Base-by-base conservation (phyloP, 2,329 filamentous ascomycete genomes). In the Alternaria gaisen region DNA sequence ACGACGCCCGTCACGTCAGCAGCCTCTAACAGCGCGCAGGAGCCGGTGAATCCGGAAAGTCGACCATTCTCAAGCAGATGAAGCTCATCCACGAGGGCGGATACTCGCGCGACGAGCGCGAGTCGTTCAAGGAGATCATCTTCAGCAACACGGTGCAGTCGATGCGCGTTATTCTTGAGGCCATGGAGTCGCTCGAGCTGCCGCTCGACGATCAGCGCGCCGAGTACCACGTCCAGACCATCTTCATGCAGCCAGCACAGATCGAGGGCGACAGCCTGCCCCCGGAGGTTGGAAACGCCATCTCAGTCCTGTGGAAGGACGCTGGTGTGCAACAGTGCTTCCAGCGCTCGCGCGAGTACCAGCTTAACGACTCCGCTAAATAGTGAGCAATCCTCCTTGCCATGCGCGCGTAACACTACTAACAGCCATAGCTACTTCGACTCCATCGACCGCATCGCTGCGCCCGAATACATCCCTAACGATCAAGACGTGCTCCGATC, bases 61-160 rank as follows among this genome's bases (percentile, higher is more conserved):
- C 93, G 58, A 97, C 93, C 32, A 96, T 97, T 72, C 85, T 97
- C 72, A 97, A 97, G 83, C 93, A 97, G 85, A 97, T 97, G 93
- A 99, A 98, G 87, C 91, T 99, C 77, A 99, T 99, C 77, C 93
- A 99, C 81, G 95, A 99, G 85, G 95, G 95, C 67, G 94, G 95
- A 72, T 99, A 98, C 85, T 98, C 95, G 65, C 91, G 94, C 80
- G 95, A 98, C 70, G 88, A 90, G 79, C 84, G 88, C 55, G 88
- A 90, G 77, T 89, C 87, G 18, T 90, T 90, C 83, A 88, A 89
- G 79, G 88, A 90, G 78, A 90, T 90, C 78, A 90, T 90, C 80
- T 90, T 87, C 83, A 89, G 87, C 81, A 90, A 90, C 81, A 90
- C 88, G 8, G 87, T 89, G 43, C 87, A 90, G 77, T 89, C 87